Conservation (phyloP, 2,329 filamentous ascomycete genomes). For the Arthrobotrys sinensis region DNA sequence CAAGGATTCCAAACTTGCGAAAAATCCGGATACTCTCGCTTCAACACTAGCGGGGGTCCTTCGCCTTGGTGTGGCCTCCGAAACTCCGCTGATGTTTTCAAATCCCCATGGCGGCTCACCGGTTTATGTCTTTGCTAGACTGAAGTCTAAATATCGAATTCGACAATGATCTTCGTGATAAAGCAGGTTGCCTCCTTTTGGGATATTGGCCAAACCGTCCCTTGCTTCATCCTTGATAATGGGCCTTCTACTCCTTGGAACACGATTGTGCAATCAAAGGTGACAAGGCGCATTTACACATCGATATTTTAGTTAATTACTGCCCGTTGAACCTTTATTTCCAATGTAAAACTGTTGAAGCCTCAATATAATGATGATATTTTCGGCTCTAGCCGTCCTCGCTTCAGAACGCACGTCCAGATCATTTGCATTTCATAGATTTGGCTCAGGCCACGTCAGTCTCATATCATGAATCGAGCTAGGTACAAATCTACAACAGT, state of each 20-base stretch:
- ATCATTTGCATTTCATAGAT: background rate
- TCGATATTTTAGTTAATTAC: too few species aligned
- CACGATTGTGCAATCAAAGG: too few species aligned
- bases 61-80: background rate
- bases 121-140: constrained; percentile 11
- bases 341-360: too few species aligned
- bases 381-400: background rate
- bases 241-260: background rate
- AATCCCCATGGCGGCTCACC: background rate
- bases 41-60: background rate
- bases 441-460: constrained; percentile 27
- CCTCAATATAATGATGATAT: background rate
- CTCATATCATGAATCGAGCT: background rate
- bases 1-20: background rate
- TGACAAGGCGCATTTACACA: too few species aligned
- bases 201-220: background rate
- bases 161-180: constrained; percentile 12
- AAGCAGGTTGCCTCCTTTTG: background rate
- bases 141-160: background rate
- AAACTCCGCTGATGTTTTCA: constrained; percentile 13
- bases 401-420: background rate
- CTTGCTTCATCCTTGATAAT: background rate
- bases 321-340: too few species aligned
- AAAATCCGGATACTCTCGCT: constrained; percentile 2
- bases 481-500: constrained; percentile 13